Evolutionary conservation across 495 filamentous ascomycete species (phyloP).

Genomic region (Hypoxylon lenormandii): DNA sequence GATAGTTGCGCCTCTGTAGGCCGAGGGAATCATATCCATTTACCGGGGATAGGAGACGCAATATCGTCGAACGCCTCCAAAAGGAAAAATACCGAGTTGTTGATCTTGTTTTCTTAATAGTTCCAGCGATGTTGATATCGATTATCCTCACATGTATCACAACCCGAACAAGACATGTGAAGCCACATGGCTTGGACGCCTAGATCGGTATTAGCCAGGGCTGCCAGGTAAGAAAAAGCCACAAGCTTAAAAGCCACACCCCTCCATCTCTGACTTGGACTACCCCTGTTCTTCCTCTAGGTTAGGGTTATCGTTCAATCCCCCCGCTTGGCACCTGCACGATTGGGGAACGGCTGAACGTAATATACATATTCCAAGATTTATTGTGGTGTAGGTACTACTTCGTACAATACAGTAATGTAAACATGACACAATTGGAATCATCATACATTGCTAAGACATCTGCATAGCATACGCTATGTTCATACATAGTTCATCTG

Average conservation of each 20-base stretch:
- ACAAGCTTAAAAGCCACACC: slow-evolving; percentile 14
- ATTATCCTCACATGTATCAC: not conserved
- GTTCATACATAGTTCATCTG: not conserved
- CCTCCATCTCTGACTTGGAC: slow-evolving; percentile 5
- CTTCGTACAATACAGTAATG: too few species aligned
- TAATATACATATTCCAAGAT: too few species aligned
- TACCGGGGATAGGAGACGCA: not conserved
- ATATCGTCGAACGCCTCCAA: too few species aligned
- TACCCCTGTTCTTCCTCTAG: not conserved
- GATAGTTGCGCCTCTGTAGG: slow-evolving; percentile 15
- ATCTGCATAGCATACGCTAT: slow-evolving; percentile 1
- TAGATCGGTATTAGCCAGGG: too few species aligned
- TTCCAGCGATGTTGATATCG: slow-evolving; percentile 22
- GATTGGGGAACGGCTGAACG: not conserved
- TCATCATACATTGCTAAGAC: not conserved
- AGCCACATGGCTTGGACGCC: slow-evolving; percentile 36
- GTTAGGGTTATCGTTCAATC: not conserved
- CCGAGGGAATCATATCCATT: slow-evolving; percentile 15
- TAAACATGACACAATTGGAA: too few species aligned
- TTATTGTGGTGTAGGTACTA: too few species aligned
- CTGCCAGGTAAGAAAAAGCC: not conserved
- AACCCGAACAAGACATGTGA: slow-evolving; percentile 29
- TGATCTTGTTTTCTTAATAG: not conserved
- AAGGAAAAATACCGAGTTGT: not conserved
- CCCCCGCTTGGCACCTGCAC: not conserved